Evolutionary conservation across 352 stramenopile species (phyloP).

Genomic region (Globisporangium polare): DNA sequence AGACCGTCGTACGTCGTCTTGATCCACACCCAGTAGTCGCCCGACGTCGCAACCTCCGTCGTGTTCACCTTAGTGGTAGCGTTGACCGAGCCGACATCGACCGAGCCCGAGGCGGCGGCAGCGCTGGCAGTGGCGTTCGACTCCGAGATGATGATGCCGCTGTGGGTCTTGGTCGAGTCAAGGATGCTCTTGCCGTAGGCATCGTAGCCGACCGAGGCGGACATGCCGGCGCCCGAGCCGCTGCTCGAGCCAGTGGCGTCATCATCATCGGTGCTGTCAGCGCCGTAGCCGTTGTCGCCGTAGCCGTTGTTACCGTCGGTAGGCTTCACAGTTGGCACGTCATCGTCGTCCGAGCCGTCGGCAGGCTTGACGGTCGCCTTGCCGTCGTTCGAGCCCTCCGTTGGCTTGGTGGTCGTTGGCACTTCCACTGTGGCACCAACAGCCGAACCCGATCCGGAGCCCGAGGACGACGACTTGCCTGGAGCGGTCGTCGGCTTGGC

Average conservation of each 20-base stretch:
- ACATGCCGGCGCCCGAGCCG: slow-evolving; percentile 1
- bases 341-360: slow-evolving; percentile 3
- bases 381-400: background rate
- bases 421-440: slow-evolving; percentile 1
- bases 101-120: background rate
- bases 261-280: background rate
- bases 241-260: background rate
- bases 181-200: slow-evolving; percentile 9
- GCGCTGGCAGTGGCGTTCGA: background rate
- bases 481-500: slow-evolving; percentile 2
- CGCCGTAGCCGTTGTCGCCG: background rate
- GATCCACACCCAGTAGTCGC: slow-evolving; percentile 64
- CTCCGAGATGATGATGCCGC: slow-evolving; percentile 8
- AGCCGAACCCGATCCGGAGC: slow-evolving; percentile 5
- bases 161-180: slow-evolving; percentile 8
- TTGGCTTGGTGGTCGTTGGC: slow-evolving; percentile 8
- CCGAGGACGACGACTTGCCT: background rate
- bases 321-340: slow-evolving; percentile 7
- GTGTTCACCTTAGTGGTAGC: slow-evolving; percentile 30
- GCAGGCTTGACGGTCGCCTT: slow-evolving; percentile 6
- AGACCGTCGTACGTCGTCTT: slow-evolving; percentile 52
- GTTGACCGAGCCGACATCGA: slow-evolving; percentile 8
- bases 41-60: slow-evolving; percentile 34
- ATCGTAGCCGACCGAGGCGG: slow-evolving; percentile 8
- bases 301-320: slow-evolving; percentile 1